A percentile compares a stretch with the other conserved stretches of the same genome.
phyloP scores from a whole-genome alignment of 768 basidiomycete genomes.

The Lanmaoa pseudosensibilis region DNA sequence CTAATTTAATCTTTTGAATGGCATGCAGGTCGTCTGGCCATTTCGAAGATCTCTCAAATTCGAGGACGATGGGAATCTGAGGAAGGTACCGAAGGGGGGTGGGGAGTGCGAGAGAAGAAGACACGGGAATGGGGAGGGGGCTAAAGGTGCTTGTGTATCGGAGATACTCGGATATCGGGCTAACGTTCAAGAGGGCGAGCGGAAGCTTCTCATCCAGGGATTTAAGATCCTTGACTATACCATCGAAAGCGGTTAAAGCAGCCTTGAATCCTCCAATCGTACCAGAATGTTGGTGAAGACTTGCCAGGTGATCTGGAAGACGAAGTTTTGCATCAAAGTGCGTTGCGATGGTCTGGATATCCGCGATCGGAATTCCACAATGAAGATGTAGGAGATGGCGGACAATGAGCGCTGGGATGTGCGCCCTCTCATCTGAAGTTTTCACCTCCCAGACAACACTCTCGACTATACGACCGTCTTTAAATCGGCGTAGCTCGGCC shows the following conservation, averaged over 20 bases:
- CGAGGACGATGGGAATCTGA: constrained; percentile 71
- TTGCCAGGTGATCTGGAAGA: constrained; percentile 56
- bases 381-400: constrained; percentile 73
- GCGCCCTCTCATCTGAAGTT: constrained; percentile 73
- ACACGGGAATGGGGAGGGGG: constrained; percentile 68
- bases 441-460: constrained; percentile 96
- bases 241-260: constrained; percentile 77
- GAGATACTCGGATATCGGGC: constrained; percentile 68
- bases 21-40: constrained; percentile 96
- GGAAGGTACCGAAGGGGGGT: constrained; percentile 63
- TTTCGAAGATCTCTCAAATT: constrained; percentile 88
- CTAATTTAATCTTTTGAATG: constrained; percentile 92
- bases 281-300: constrained; percentile 35
- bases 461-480: constrained; percentile 89
- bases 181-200: constrained; percentile 72
- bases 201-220: constrained; percentile 71
- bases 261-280: constrained; percentile 63
- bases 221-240: constrained; percentile 73
- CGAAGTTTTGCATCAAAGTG: constrained; percentile 58
- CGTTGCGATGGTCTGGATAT: constrained; percentile 57
- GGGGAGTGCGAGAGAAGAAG: constrained; percentile 52
- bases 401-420: constrained; percentile 75
- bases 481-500: constrained; percentile 91
- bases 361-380: constrained; percentile 59
- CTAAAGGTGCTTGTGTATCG: constrained; percentile 83